Conservation (phyloP, 2,329 filamentous ascomycete genomes). For the Aaosphaeria pasadenensis region DNA sequence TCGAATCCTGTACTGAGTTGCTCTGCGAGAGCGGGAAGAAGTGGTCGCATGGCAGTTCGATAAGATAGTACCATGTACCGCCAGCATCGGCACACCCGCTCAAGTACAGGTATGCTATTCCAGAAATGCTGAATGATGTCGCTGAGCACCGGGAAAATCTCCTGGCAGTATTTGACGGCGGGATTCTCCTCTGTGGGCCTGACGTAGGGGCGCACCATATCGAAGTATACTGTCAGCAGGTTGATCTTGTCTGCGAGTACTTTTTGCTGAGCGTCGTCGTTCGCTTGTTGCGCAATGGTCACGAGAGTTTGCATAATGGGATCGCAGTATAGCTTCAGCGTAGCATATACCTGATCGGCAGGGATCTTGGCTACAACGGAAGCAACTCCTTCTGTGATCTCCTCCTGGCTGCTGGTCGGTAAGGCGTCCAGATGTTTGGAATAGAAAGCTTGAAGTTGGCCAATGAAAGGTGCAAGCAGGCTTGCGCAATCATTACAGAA, state of each 20-base stretch:
- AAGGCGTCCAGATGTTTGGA: constrained; percentile 83
- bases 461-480: constrained; percentile 76
- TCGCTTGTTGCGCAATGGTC: constrained; percentile 79
- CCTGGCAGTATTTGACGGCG: constrained; percentile 92
- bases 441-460: constrained; percentile 89
- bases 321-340: constrained; percentile 90
- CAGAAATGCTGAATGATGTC: constrained; percentile 87
- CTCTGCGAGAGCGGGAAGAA: constrained; percentile 81
- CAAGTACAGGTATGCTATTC: constrained; percentile 81
- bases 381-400: constrained; percentile 93
- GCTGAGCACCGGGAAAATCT: constrained; percentile 84
- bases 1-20: constrained; percentile 85
- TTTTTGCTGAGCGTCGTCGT: constrained; percentile 77
- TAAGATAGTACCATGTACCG: constrained; percentile 96
- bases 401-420: constrained; percentile 83
- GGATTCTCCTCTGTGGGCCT: constrained; percentile 71
- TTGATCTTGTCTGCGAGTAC: constrained; percentile 92
- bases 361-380: constrained; percentile 87
- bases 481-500: constrained; percentile 94
- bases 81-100: constrained; percentile 93
- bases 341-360: constrained; percentile 72
- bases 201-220: constrained; percentile 72
- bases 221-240: constrained; percentile 85
- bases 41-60: constrained; percentile 79
- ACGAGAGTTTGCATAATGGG: constrained; percentile 84